Base-by-base conservation (phyloP, 495 filamentous ascomycete genomes). In the Filosporella fistucella region DNA sequence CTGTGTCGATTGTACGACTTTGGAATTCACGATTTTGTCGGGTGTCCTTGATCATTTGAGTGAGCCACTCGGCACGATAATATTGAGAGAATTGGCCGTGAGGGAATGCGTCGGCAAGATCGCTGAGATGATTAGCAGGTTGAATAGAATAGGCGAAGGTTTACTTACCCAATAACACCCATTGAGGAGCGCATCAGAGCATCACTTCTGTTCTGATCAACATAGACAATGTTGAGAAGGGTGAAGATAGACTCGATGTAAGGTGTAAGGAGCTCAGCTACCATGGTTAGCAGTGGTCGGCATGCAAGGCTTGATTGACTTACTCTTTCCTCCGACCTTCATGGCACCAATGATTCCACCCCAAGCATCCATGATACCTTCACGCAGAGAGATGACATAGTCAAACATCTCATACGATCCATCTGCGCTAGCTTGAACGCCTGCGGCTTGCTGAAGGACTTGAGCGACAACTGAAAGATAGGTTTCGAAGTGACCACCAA, bases 331-430 rank as follows among this genome's bases (percentile, higher is more conserved):
- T 38, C 72, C 83, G 38, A 75, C 68, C 77, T 91, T 95, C 82
- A 96, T 86, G 25, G 93, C 89, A 61, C 90, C 78, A 51, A 98
- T 86, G 37, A 91, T 90, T 58, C 93, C 93, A 61, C 88, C 90
- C 89, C 95, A 98, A 13, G 93, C 93, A 77, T 98, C 93, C 87
- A 96, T 95, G 48, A 97, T 95, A 57, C 91, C 93, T 63, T 98
- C 93, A 46, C 93, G 82, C 41, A 98, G 78, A 13, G 90, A 94
- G 52, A 94, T 78, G 52, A 98, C 81, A 60, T 98, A 98, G 64
- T 97, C 91, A 25, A 90, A 78, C 84, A 96, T 94, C 56, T 98
- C 93, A 47, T 88, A 89, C 25, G 76, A 72, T 30, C 82, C 81
- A 57, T 91, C 86, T 32, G 76, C 67, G 28, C 82, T 77, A 9